These are phyloP conservation scores for Pontederia paniculata DNA, from an alignment of 176 grass and related monocot genomes.

Conservation along the genomic window DNA sequence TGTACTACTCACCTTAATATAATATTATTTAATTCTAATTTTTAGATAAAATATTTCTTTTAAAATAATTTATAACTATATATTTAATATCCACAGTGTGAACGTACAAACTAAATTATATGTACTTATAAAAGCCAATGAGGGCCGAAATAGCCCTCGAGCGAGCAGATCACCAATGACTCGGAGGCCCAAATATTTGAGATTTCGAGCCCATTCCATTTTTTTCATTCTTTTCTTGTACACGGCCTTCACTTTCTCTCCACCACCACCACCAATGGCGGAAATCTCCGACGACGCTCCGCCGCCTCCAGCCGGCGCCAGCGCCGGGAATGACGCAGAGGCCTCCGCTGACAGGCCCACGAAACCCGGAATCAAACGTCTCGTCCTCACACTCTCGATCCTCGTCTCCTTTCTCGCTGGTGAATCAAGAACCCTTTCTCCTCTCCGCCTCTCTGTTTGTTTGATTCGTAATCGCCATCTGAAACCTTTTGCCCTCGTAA, in stretches of 20 bases:
- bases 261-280: conserved; percentile 17
- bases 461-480: neutral
- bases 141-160: no score
- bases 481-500: neutral
- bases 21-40: no score
- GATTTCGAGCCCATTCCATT: no score
- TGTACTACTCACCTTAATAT: no score
- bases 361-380: conserved; percentile 59
- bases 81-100: no score
- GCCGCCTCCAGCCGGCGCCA: neutral
- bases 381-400: conserved; percentile 53
- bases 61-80: no score
- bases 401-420: conserved; percentile 63
- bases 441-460: neutral
- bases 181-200: no score
- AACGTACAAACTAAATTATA: no score
- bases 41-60: no score
- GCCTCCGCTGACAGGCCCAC: conserved; percentile 13
- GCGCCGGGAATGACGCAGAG: neutral
- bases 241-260: neutral
- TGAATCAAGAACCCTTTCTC: conserved; percentile 8
- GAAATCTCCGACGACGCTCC: conserved; percentile 36
- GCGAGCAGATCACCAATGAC: no score
- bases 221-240: no score
- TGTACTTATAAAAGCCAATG: no score